These are phyloP conservation scores for Mallotus japonicus DNA, from an alignment of 441 rosid genomes.

Conservation along the genomic window DNA sequence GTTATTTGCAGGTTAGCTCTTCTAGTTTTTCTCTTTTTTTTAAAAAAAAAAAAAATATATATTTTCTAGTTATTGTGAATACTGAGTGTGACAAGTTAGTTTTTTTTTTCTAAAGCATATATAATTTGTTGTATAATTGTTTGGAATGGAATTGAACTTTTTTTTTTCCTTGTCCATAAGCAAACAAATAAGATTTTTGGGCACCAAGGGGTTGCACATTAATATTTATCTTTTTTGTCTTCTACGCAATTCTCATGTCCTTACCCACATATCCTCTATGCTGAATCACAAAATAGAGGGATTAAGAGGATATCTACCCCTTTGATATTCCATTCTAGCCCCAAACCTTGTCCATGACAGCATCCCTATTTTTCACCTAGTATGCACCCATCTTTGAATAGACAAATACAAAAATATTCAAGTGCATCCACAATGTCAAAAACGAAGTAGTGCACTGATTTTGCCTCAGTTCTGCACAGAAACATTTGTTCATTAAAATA, in stretches of 20 bases:
- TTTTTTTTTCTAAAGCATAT: not conserved
- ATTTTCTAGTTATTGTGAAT: not conserved
- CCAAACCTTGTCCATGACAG: not conserved
- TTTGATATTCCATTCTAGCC: not conserved
- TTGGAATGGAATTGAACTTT: not conserved
- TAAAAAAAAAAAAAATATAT: no score
- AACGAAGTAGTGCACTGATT: no score
- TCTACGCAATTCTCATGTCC: not conserved
- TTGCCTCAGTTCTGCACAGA: not conserved
- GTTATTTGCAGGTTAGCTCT: conserved; percentile 80
- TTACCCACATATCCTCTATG: not conserved
- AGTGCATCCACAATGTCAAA: not conserved
- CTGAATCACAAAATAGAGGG: not conserved
- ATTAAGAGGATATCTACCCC: not conserved
- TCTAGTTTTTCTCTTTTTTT: not conserved
- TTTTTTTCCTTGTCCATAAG: not conserved
- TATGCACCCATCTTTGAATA: not conserved
- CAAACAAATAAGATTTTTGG: not conserved
- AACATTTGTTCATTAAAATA: not conserved
- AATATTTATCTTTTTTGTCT: not conserved
- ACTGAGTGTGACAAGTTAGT: not conserved
- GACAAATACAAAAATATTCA: not conserved
- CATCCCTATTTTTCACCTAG: no score
- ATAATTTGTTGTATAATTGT: not conserved
- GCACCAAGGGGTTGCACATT: not conserved